Conservation (phyloP, 1,139 yeast genomes). For the Sugiyamaella japonica region DNA sequence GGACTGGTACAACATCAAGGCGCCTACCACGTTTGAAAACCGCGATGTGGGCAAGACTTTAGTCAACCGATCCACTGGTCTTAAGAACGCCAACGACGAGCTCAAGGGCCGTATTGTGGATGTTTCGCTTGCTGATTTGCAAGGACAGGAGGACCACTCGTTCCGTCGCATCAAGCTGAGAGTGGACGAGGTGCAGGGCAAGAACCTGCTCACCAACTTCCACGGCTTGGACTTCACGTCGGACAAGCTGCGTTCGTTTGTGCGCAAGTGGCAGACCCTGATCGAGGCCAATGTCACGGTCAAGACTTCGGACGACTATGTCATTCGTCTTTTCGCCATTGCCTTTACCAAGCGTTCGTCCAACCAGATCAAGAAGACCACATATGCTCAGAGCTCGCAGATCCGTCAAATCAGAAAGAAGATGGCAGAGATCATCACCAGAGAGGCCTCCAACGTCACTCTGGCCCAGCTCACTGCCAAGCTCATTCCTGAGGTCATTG, state of each 20-base stretch:
- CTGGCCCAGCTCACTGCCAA: slow-evolving; percentile 84
- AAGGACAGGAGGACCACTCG: slow-evolving; percentile 91
- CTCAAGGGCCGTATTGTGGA: slow-evolving; percentile 89
- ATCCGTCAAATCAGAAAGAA: slow-evolving; percentile 85
- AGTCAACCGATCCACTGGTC: slow-evolving; percentile 92
- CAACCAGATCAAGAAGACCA: slow-evolving; percentile 87
- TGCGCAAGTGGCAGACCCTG: slow-evolving; percentile 91
- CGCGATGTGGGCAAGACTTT: slow-evolving; percentile 93
- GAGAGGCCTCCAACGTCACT: slow-evolving; percentile 77
- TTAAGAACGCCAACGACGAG: slow-evolving; percentile 87
- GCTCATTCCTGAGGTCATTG: slow-evolving; percentile 88
- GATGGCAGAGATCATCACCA: slow-evolving; percentile 78
- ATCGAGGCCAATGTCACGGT: slow-evolving; percentile 90
- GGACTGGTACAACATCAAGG: slow-evolving; percentile 94
- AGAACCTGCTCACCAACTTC: slow-evolving; percentile 91
- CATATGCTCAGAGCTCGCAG: slow-evolving; percentile 89
- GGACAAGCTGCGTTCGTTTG: slow-evolving; percentile 86
- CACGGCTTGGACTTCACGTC: slow-evolving; percentile 92
- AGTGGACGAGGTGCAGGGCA: slow-evolving; percentile 92
- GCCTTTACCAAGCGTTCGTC: slow-evolving; percentile 91
- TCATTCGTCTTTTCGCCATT: slow-evolving; percentile 82
- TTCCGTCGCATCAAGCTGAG: slow-evolving; percentile 87
- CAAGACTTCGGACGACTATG: slow-evolving; percentile 90
- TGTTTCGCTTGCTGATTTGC: slow-evolving; percentile 84
- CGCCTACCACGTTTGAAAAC: slow-evolving; percentile 92